A percentile compares a stretch with the other conserved stretches of the same genome.
phyloP scores from a whole-genome alignment of 176 grass and related monocot genomes.

The Rhynchospora tenuis region DNA sequence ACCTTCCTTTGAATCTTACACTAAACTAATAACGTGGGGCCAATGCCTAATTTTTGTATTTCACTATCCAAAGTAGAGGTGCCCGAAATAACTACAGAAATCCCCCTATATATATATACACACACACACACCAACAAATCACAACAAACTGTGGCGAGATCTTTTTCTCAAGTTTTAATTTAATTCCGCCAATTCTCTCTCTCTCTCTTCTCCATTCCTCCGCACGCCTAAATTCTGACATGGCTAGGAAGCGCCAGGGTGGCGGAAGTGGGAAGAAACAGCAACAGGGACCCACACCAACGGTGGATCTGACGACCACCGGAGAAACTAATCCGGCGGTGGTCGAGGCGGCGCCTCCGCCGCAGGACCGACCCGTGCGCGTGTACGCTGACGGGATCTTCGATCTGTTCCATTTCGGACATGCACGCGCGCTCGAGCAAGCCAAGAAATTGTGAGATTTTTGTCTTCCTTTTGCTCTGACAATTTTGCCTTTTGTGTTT shows the following conservation, averaged over 20 bases:
- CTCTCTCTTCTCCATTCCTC: no score
- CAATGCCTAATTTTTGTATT: background rate
- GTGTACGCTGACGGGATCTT: conserved; percentile 98
- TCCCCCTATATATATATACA: background rate
- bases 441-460: conserved; percentile 68
- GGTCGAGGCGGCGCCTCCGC: background rate
- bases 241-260: conserved; percentile 59
- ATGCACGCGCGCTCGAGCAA: conserved; percentile 95
- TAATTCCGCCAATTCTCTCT: background rate
- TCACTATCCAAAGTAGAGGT: background rate
- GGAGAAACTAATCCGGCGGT: background rate
- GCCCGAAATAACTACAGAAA: background rate
- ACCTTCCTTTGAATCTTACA: background rate
- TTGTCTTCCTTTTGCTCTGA: no score
- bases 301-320: background rate
- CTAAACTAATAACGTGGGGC: background rate
- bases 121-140: background rate
- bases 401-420: conserved; percentile 98
- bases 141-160: background rate
- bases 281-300: background rate
- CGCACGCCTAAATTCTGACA: conserved; percentile 1
- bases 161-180: background rate
- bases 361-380: conserved; percentile 40
- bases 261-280: background rate
- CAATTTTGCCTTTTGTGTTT: background rate